Evolutionary conservation across 305 asterid genomes (phyloP), one percentile per base, ranked within the genome.

Genomic region (Fraxinus xanthoxyloides): DNA sequence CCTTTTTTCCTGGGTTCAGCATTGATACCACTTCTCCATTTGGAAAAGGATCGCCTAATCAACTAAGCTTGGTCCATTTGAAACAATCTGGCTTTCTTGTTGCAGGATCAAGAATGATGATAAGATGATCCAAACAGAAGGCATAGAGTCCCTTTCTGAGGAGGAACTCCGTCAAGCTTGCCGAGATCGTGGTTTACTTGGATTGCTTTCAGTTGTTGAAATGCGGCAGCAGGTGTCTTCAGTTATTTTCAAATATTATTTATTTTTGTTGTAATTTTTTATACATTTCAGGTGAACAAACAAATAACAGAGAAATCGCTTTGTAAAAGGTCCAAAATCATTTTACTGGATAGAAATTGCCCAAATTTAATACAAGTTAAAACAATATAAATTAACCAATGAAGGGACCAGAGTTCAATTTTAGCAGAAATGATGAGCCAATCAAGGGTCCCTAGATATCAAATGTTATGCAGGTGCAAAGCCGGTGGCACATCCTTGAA

Each of bases 131-230:
- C 92, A 89, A 90, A 92, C 91, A 75, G 99, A 95, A 95, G 98
- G 97, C 76, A 81, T 95, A 75, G 97, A 92, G 46, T 89, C 98
- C 84, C 96, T 95, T 84, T 92, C 98, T 1, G 98, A 95, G 88
- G 97, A 93, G 77, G 99, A 95, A 88, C 97, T 95, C 40, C 97
- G 97, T 84, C 97, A 95, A 86, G 98, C 95, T 81, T 93, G 99
- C 84, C 89, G 97, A 82, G 98, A 93, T 67, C 94, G 99, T 80
- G 99, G 99, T 79, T 86, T 95, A 86, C 97, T 95, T 80, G 99
- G 98, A 83, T 88, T 93, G 84, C 93, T 91, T 86, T 93, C 99
- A 76, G 93, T 91, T 40, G 98, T 91, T 74, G 99, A 95, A 85
- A 93, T 93, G 99, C 88, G 91, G 80, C 91, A 95, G 84, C 99